phyloP scores from a whole-genome alignment of 148 eudicot genomes.

The Salicornia ramosissima region DNA sequence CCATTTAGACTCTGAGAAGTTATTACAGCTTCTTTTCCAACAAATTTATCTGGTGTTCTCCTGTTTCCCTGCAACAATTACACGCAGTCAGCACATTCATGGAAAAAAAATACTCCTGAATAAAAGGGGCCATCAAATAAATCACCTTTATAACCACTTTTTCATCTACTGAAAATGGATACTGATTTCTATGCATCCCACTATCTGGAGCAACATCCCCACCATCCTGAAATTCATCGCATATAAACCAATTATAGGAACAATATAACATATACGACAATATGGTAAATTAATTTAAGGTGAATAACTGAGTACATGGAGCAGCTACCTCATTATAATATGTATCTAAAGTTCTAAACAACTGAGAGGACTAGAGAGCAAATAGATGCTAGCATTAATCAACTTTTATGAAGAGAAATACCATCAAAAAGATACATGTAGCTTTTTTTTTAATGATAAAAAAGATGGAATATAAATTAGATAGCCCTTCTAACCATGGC shows the following conservation, averaged over 20 bases:
- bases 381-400: background rate
- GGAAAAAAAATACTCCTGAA: background rate
- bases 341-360: background rate
- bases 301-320: background rate
- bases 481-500: too few relatives aligned
- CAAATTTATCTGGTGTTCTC: slow-evolving; percentile 88
- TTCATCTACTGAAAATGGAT: slow-evolving; percentile 78
- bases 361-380: too few relatives aligned
- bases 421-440: background rate
- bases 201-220: slow-evolving; percentile 50
- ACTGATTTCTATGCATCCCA: slow-evolving; percentile 57
- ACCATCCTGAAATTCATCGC: slow-evolving; percentile 42
- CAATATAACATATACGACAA: background rate
- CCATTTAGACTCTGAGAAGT: slow-evolving; percentile 91
- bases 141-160: slow-evolving; percentile 77
- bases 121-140: background rate
- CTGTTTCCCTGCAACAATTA: slow-evolving; percentile 64
- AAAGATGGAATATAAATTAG: too few relatives aligned
- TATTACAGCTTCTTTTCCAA: slow-evolving; percentile 89
- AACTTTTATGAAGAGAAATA: background rate
- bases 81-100: background rate
- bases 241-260: background rate
- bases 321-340: background rate
- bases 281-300: background rate
- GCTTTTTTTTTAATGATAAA: too few relatives aligned